Evolutionary conservation across 441 rosid species (phyloP).

Genomic region (Gossypium trilobum): DNA sequence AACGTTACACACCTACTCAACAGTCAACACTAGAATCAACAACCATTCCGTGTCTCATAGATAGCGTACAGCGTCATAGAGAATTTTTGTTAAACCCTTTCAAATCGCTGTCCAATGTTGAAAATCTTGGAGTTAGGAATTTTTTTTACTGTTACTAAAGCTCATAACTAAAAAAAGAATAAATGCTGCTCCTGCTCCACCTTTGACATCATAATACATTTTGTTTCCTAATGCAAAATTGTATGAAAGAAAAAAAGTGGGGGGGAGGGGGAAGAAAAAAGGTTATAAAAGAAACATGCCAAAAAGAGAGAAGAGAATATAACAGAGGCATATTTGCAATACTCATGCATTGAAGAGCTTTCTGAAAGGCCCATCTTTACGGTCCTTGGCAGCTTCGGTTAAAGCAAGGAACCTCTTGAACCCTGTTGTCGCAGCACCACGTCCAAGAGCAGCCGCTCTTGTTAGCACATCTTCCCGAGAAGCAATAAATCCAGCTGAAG

Average conservation of each 20-base stretch:
- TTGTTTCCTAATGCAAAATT: not conserved
- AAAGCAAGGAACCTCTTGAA: constrained; percentile 98
- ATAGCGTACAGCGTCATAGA: too few relatives aligned
- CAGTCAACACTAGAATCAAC: too few relatives aligned
- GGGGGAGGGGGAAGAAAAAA: not conserved
- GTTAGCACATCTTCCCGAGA: constrained; percentile 91
- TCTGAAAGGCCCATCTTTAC: constrained; percentile 88
- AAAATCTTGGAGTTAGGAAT: not conserved
- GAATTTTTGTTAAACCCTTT: not conserved
- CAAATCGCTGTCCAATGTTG: not conserved
- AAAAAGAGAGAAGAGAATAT: not conserved
- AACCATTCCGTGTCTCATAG: too few relatives aligned
- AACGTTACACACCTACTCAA: too few relatives aligned
- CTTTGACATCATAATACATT: not conserved
- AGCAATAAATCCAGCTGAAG: constrained; percentile 57
- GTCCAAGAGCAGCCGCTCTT: constrained; percentile 94
- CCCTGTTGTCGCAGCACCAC: constrained; percentile 96
- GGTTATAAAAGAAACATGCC: not conserved
- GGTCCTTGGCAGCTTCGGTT: constrained; percentile 96
- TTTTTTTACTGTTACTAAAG: not conserved
- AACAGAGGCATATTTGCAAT: not conserved
- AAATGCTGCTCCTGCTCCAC: not conserved
- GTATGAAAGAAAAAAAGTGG: not conserved
- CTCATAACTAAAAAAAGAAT: not conserved
- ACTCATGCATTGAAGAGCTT: constrained; percentile 67